Base-by-base conservation (phyloP, 2,329 filamentous ascomycete species). In the Pestalotiopsis sp. region DNA sequence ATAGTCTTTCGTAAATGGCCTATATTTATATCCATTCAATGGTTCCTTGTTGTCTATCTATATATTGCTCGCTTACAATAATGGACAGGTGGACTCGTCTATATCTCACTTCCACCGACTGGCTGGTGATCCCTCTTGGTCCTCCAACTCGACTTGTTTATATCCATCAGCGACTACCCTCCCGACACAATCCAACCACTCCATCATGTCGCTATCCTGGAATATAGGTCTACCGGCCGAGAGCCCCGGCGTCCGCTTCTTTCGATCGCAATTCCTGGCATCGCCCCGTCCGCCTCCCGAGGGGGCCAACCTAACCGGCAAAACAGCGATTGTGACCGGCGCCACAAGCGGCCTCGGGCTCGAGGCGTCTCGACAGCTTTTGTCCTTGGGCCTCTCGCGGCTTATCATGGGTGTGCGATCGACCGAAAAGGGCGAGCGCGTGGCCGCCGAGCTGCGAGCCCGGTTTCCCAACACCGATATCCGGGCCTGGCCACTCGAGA, bases 261-360 rank as follows among this genome's bases (percentile, higher is more conserved):
- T 41, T 11, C 31, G 39, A 49, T 64, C 61, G 20, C 61, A 64
- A 12, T 64, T 64, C 39, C 20, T n/a, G 1, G 14, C 61, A 9
- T 27, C 31, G n/a, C 25, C 39, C 11, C 61, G 23, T 9, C 41
- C 31, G 13, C 61, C 61, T 11, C 23, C 61, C 13, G 17, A 41
- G 7, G 63, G 31, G 9, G 60, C 64, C 17, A 23, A 73, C 65
- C 74, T 82, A 64, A 69, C 71, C 0, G 79, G 78, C 9, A 75
- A 83, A 71, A 77, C 78, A 1, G 81, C 80, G 57, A 81, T 86
- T 57, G 76, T 86, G 9, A 85, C 84, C 0, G 84, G 84, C 1
- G 73, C 77, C 31, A 86, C 84, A 67, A 75, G 71, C 5, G 84
- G 85, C 0, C 73, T 87, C 1, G 85, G 85, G 3, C 74, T 84